phyloP scores from a whole-genome alignment of 441 rosid genomes.

The Kokia cookei region DNA sequence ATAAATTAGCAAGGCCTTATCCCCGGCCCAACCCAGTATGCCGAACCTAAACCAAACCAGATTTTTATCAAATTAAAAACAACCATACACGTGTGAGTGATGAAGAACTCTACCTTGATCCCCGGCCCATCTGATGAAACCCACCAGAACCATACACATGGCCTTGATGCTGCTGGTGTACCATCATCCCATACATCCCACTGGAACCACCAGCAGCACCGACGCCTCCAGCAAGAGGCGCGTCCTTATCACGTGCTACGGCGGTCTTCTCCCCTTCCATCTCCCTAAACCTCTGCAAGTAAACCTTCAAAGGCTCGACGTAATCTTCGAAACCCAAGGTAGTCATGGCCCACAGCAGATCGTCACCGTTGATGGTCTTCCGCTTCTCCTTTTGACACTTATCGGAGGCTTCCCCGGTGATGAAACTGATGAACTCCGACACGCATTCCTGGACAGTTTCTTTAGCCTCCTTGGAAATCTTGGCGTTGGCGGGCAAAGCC shows the following conservation, averaged over 20 bases:
- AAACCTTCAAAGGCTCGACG: conserved; percentile 34
- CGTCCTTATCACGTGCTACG: conserved; percentile 30
- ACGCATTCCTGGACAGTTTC: conserved; percentile 49
- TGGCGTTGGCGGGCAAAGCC: conserved; percentile 38
- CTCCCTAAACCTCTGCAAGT: conserved; percentile 34
- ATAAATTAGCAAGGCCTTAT: too few relatives aligned
- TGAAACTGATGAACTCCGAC: conserved; percentile 43
- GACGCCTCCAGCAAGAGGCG: conserved; percentile 10
- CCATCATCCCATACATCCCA: conserved; percentile 23
- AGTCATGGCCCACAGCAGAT: conserved; percentile 26
- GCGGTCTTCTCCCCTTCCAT: conserved; percentile 51
- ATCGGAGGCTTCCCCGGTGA: conserved; percentile 41
- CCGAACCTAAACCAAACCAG: neutral
- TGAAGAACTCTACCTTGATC: neutral
- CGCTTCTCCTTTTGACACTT: conserved; percentile 42
- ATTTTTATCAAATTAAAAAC: neutral
- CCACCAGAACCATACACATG: conserved; percentile 38
- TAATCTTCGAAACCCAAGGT: conserved; percentile 42
- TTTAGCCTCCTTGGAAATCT: conserved; percentile 43
- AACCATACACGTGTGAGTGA: neutral
- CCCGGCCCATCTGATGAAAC: conserved; percentile 31
- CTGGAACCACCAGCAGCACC: neutral
- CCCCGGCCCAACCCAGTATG: neutral
- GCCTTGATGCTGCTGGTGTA: conserved; percentile 31
- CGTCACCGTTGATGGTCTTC: conserved; percentile 41